Evolutionary conservation across 1,284 basidiomycete species (phyloP).

Genomic region (Ustilago sp.): DNA sequence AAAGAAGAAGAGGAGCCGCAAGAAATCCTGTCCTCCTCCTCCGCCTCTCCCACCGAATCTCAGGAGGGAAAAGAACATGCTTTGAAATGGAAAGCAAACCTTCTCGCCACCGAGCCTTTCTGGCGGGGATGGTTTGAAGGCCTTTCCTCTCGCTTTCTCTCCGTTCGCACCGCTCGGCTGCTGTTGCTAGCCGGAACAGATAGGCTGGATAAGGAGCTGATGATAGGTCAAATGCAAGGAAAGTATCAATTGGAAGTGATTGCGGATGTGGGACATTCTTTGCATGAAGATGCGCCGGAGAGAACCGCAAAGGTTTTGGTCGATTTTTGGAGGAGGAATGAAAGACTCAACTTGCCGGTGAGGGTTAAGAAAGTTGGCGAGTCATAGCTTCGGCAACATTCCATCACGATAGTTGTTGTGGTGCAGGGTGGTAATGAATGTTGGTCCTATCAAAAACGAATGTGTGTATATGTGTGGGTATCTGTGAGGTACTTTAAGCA

Average conservation of each 20-base stretch:
- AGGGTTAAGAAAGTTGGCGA: constrained; percentile 56
- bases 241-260: constrained; percentile 95
- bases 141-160: constrained; percentile 82
- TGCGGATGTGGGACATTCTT: constrained; percentile 86
- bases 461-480: background rate
- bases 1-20: constrained; percentile 23
- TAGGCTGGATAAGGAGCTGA: constrained; percentile 88
- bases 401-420: background rate
- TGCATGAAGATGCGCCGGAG: constrained; percentile 93
- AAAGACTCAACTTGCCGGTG: constrained; percentile 68
- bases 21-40: constrained; percentile 16
- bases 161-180: constrained; percentile 81
- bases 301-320: constrained; percentile 82
- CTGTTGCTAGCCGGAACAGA: constrained; percentile 93
- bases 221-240: constrained; percentile 93
- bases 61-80: constrained; percentile 10
- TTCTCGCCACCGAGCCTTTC: constrained; percentile 85
- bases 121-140: constrained; percentile 95
- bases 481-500: background rate
- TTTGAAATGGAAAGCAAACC: constrained; percentile 82
- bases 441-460: background rate
- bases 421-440: background rate
- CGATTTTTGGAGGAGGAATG: constrained; percentile 92
- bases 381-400: constrained; percentile 5
- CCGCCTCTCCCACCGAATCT: background rate